Evolutionary conservation across 352 stramenopile genomes (phyloP).

Genomic region (Pilasporangium apinafurcum): DNA sequence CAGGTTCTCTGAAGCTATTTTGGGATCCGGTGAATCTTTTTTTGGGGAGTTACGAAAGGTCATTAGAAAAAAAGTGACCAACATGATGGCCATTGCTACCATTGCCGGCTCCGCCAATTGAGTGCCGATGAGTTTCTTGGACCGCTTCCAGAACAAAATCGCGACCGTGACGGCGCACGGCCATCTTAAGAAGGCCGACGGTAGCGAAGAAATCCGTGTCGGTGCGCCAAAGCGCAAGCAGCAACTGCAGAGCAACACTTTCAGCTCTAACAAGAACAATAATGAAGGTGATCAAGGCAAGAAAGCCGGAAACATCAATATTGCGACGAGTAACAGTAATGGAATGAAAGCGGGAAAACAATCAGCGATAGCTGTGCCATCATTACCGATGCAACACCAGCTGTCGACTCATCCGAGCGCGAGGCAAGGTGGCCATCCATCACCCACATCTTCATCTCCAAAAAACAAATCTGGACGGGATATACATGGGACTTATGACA

Average conservation of each 20-base stretch:
- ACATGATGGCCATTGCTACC: no score
- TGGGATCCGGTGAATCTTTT: background rate
- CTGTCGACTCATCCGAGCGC: slow-evolving; percentile 1
- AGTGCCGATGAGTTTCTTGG: slow-evolving; percentile 73
- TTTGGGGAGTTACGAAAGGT: background rate
- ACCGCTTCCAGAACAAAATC: slow-evolving; percentile 81
- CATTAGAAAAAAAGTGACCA: background rate
- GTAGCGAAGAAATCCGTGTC: slow-evolving; percentile 76
- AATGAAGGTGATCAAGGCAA: background rate
- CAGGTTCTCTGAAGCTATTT: background rate
- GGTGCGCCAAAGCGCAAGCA: slow-evolving; percentile 51
- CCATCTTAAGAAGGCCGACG: slow-evolving; percentile 70
- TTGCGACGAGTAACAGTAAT: background rate
- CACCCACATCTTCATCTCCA: slow-evolving; percentile 8
- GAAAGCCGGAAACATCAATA: background rate
- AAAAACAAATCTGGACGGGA: slow-evolving; percentile 24
- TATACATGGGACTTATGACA: slow-evolving; percentile 9
- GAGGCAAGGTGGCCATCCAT: background rate
- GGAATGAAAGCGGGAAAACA: slow-evolving; percentile 2
- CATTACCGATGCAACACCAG: slow-evolving; percentile 7
- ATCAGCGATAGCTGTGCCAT: background rate
- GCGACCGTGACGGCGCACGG: slow-evolving; percentile 74
- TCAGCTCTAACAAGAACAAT: background rate
- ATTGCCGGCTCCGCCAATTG: no score
- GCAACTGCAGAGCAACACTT: slow-evolving; percentile 7